phyloP scores from a whole-genome alignment of 345 rosid genomes.

The Aurinia saxatilis region DNA sequence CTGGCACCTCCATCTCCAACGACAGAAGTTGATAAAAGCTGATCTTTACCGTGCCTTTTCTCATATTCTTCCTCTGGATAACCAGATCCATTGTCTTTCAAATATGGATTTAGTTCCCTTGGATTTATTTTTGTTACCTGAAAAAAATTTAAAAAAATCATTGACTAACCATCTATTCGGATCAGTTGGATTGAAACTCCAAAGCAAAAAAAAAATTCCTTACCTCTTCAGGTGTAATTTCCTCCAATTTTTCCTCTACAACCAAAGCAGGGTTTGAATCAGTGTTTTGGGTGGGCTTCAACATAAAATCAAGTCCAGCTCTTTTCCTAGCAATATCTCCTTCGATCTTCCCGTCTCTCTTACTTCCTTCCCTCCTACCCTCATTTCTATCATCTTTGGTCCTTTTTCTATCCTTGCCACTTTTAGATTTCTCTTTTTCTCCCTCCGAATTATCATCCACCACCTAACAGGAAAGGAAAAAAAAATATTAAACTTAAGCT shows the following conservation, averaged over 20 bases:
- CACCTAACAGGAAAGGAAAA: constrained; percentile 29
- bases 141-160: neutral
- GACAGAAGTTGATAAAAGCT: constrained; percentile 45
- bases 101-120: constrained; percentile 79
- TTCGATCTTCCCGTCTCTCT: constrained; percentile 38
- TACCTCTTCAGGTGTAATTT: constrained; percentile 53
- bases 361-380: constrained; percentile 34
- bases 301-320: constrained; percentile 88
- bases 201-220: neutral
- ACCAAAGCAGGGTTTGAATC: constrained; percentile 29
- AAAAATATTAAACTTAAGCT: neutral
- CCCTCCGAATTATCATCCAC: constrained; percentile 25
- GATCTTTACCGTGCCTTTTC: constrained; percentile 30
- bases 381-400: constrained; percentile 40
- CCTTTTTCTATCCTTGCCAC: constrained; percentile 35
- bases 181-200: neutral
- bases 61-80: constrained; percentile 68
- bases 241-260: constrained; percentile 33
- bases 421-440: constrained; percentile 29
- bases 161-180: neutral
- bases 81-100: constrained; percentile 67
- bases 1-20: constrained; percentile 98
- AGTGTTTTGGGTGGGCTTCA: constrained; percentile 45
- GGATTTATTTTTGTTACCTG: constrained; percentile 49
- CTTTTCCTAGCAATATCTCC: constrained; percentile 55